Percentiles rank a stretch among this genome's conserved stretches.
These are phyloP conservation scores for Yamadazyma scolyti DNA, from an alignment of 805 yeast species.

Conservation along the genomic window DNA sequence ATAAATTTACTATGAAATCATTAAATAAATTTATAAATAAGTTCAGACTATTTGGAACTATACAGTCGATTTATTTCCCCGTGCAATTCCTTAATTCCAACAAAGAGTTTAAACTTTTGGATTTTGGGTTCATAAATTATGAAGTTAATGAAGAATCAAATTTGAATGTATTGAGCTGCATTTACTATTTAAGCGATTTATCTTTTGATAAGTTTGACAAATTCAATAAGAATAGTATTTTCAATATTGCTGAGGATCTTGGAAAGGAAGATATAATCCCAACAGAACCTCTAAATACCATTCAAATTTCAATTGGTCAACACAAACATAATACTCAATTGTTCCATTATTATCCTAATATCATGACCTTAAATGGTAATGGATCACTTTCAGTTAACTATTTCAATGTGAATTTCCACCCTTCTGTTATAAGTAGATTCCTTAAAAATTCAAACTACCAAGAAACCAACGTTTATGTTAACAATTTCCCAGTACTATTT, in stretches of 20 bases:
- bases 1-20: constrained; percentile 32
- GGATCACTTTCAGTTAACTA: constrained; percentile 1
- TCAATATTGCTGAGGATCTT: constrained; percentile 1
- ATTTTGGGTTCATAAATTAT: constrained; percentile 55
- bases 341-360: constrained; percentile 11
- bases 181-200: constrained; percentile 45
- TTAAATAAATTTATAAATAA: constrained; percentile 26
- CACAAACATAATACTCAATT: constrained; percentile 33
- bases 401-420: constrained; percentile 4
- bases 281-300: not conserved
- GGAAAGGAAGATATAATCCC: not conserved
- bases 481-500: constrained; percentile 54
- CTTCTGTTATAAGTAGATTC: constrained; percentile 13
- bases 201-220: constrained; percentile 44
- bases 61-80: constrained; percentile 55
- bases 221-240: constrained; percentile 10
- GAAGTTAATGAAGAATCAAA: constrained; percentile 22
- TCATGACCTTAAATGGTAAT: constrained; percentile 1
- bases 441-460: constrained; percentile 38
- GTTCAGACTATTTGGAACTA: constrained; percentile 39
- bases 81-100: constrained; percentile 7
- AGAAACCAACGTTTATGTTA: constrained; percentile 72
- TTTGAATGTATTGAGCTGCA: constrained; percentile 45
- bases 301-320: constrained; percentile 31
- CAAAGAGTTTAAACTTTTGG: constrained; percentile 10